Conservation (phyloP, 2,329 filamentous ascomycete species). For the Botryosphaeria dothidea region DNA sequence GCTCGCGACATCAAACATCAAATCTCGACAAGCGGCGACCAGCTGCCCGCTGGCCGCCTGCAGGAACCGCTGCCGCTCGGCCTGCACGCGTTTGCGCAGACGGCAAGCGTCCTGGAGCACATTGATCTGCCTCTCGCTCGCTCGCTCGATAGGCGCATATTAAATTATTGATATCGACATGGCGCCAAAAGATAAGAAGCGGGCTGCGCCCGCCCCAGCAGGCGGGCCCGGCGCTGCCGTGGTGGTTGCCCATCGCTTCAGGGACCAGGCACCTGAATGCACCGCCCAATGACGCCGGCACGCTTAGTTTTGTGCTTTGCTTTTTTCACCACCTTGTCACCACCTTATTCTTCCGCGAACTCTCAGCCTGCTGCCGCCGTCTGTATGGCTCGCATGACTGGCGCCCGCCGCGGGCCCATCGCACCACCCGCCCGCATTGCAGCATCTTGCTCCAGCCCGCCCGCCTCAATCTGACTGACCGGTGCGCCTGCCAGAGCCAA, state of each 20-base stretch:
- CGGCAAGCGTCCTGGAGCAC: background rate
- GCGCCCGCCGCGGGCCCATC: background rate
- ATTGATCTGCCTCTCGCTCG: constrained; percentile 12
- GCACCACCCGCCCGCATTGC: constrained; percentile 1
- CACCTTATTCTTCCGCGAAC: background rate
- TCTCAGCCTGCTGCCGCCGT: background rate
- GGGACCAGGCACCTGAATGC: constrained; percentile 15
- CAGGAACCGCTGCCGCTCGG: background rate
- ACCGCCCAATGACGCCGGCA: constrained; percentile 11
- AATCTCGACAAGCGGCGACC: background rate
- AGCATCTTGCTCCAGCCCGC: background rate
- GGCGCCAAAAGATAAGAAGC: constrained; percentile 14
- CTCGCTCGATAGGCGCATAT: constrained; percentile 14
- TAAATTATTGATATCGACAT: constrained; percentile 18
- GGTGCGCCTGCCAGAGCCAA: background rate
- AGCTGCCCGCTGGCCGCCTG: background rate
- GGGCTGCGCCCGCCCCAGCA: background rate
- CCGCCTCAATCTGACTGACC: background rate
- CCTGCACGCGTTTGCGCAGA: background rate
- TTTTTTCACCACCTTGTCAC: background rate
- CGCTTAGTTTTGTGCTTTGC: background rate
- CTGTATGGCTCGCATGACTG: background rate
- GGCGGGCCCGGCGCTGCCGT: constrained; percentile 3
- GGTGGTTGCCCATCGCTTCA: constrained; percentile 3
- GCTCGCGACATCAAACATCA: constrained; percentile 16